phyloP scores from a whole-genome alignment of 2,329 filamentous ascomycete genomes.

The Sporothrix humicola region DNA sequence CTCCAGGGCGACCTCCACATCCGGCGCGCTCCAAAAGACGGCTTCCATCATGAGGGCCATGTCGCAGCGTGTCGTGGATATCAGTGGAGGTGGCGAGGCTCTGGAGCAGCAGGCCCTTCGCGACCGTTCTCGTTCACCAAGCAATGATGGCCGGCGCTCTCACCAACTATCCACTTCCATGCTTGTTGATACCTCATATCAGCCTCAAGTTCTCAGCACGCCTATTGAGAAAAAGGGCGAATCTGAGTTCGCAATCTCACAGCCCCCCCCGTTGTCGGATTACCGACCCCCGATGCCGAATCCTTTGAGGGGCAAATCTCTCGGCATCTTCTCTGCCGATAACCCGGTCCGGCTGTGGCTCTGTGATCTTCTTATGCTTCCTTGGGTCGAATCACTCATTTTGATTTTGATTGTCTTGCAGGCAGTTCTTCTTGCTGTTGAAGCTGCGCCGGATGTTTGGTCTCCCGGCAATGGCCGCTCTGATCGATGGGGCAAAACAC shows the following conservation, averaged over 20 bases:
- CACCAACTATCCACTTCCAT: constrained; percentile 53
- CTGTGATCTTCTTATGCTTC: constrained; percentile 84
- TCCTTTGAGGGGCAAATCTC: constrained; percentile 81
- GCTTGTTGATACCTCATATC: constrained; percentile 58
- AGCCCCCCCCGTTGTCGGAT: constrained; percentile 44
- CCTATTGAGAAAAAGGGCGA: constrained; percentile 54
- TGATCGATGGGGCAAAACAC: constrained; percentile 67
- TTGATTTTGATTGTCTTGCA: constrained; percentile 87
- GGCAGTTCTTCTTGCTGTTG: constrained; percentile 83
- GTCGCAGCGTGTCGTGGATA: constrained; percentile 96
- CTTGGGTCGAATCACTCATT: constrained; percentile 84
- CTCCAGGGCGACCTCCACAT: constrained; percentile 67
- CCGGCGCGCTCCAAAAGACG: constrained; percentile 69
- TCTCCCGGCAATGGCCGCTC: constrained; percentile 64
- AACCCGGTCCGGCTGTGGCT: constrained; percentile 75
- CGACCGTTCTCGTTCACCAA: constrained; percentile 63
- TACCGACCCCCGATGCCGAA: constrained; percentile 60
- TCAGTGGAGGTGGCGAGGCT: constrained; percentile 89
- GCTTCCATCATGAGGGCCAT: constrained; percentile 81
- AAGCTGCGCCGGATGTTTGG: constrained; percentile 76
- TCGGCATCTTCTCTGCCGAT: constrained; percentile 82
- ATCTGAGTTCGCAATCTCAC: constrained; percentile 43
- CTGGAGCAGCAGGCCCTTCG: constrained; percentile 73
- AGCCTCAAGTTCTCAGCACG: constrained; percentile 53
- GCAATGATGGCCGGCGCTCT: constrained; percentile 57